phyloP scores from a whole-genome alignment of 1,284 basidiomycete species.

The Rhodotorula sp. region DNA sequence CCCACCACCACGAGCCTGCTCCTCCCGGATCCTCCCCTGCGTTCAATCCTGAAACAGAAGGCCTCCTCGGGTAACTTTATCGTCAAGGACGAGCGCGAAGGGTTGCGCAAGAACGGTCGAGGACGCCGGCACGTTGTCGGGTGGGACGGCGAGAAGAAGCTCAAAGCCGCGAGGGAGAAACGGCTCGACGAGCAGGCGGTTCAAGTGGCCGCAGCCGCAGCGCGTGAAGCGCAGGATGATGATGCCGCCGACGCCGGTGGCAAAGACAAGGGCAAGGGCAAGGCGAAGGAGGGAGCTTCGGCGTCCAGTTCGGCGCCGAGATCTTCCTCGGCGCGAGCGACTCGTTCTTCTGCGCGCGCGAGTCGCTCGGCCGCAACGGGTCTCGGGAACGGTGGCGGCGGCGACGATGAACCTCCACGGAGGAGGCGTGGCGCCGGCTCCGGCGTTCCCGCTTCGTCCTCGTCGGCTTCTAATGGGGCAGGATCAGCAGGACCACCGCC shows the following conservation, averaged over 20 bases:
- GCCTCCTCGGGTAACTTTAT: not conserved
- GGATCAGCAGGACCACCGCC: not conserved
- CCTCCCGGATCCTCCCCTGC: not conserved
- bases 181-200: not conserved
- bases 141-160: conserved; percentile 19
- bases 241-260: not conserved
- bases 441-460: not conserved
- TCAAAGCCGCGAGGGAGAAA: not conserved
- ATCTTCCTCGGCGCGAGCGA: not conserved
- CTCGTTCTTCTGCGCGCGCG: not conserved
- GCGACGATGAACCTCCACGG: not conserved
- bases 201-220: not conserved
- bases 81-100: conserved; percentile 24
- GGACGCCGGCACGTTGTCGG: conserved; percentile 24
- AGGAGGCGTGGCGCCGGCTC: not conserved
- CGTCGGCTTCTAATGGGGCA: not conserved
- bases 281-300: not conserved
- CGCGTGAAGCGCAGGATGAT: not conserved
- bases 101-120: conserved; percentile 22
- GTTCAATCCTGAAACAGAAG: conserved; percentile 28
- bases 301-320: not conserved
- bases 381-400: not conserved
- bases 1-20: not conserved
- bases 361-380: not conserved
- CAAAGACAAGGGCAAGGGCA: not conserved